These are phyloP conservation scores for Candolleomyces aberdarensis DNA, from an alignment of 768 basidiomycete genomes.

Conservation along the genomic window DNA sequence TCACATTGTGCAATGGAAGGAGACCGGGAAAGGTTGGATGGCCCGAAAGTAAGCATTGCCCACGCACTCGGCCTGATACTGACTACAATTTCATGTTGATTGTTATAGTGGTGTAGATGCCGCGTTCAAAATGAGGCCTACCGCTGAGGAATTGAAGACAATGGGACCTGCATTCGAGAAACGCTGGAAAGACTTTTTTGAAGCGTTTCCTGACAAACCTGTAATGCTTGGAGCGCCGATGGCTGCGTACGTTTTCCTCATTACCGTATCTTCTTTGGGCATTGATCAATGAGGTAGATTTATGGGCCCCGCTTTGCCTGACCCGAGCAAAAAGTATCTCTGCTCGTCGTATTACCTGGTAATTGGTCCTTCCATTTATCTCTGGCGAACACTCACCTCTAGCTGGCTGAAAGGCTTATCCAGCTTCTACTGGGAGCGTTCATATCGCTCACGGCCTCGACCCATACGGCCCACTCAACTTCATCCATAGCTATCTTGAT, in stretches of 20 bases:
- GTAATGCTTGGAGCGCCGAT: constrained; percentile 41
- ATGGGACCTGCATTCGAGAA: constrained; percentile 46
- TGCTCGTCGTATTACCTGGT: background rate
- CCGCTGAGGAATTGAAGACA: constrained; percentile 42
- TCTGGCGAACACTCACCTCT: background rate
- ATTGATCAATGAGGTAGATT: background rate
- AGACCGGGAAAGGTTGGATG: constrained; percentile 44
- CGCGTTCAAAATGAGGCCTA: constrained; percentile 57
- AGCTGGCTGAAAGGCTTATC: constrained; percentile 24
- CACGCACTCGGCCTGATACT: background rate
- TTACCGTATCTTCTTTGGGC: background rate
- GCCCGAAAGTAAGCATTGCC: constrained; percentile 47
- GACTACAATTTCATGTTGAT: background rate
- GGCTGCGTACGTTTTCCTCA: constrained; percentile 32
- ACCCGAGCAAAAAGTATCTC: background rate
- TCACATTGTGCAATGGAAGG: constrained; percentile 24
- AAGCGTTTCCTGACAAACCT: constrained; percentile 51
- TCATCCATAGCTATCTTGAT: constrained; percentile 43
- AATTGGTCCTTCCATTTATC: background rate
- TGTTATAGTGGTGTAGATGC: constrained; percentile 46
- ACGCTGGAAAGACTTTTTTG: constrained; percentile 51
- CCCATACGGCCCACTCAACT: constrained; percentile 38
- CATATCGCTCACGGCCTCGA: constrained; percentile 45
- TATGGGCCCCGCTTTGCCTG: constrained; percentile 9
- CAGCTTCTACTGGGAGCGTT: constrained; percentile 42